Evolutionary conservation across 2,329 filamentous ascomycete genomes (phyloP).

Genomic region (Clarireedia sp.): DNA sequence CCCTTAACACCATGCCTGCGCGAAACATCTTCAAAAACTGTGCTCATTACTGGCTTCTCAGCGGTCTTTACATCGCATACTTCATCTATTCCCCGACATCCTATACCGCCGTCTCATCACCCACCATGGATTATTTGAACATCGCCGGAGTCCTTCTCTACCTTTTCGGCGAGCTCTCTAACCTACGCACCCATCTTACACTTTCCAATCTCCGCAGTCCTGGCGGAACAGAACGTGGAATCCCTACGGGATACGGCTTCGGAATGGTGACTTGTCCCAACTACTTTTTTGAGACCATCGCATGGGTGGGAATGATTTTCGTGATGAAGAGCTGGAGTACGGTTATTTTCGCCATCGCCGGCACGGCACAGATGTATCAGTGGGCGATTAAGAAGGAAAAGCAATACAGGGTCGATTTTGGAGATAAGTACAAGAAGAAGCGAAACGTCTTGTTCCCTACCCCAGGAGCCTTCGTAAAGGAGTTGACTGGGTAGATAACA

Average conservation of each 20-base stretch:
- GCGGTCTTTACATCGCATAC: slow-evolving; percentile 72
- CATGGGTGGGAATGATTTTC: slow-evolving; percentile 78
- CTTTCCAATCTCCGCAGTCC: slow-evolving; percentile 68
- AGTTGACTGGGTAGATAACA: no score
- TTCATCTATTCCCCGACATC: slow-evolving; percentile 76
- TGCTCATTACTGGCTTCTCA: slow-evolving; percentile 84
- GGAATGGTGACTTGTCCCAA: slow-evolving; percentile 88
- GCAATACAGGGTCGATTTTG: slow-evolving; percentile 83
- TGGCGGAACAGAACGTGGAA: slow-evolving; percentile 79
- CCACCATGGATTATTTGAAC: slow-evolving; percentile 40
- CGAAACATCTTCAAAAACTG: slow-evolving; percentile 92
- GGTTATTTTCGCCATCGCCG: slow-evolving; percentile 65
- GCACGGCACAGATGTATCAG: slow-evolving; percentile 68
- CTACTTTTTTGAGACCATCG: slow-evolving; percentile 85
- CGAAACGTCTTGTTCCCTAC: slow-evolving; percentile 65
- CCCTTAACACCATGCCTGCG: slow-evolving; percentile 85
- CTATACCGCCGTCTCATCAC: slow-evolving; percentile 45
- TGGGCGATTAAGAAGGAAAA: slow-evolving; percentile 93
- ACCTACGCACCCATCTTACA: slow-evolving; percentile 71
- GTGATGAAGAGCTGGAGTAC: slow-evolving; percentile 74
- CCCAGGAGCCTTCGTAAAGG: background rate
- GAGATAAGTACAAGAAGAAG: slow-evolving; percentile 94
- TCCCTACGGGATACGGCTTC: slow-evolving; percentile 81
- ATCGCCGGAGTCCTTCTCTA: slow-evolving; percentile 66
- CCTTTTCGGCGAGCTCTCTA: slow-evolving; percentile 69